These are phyloP conservation scores for Torrubiellomyces zombiae DNA, from an alignment of 2,329 filamentous ascomycete species.

Conservation along the genomic window DNA sequence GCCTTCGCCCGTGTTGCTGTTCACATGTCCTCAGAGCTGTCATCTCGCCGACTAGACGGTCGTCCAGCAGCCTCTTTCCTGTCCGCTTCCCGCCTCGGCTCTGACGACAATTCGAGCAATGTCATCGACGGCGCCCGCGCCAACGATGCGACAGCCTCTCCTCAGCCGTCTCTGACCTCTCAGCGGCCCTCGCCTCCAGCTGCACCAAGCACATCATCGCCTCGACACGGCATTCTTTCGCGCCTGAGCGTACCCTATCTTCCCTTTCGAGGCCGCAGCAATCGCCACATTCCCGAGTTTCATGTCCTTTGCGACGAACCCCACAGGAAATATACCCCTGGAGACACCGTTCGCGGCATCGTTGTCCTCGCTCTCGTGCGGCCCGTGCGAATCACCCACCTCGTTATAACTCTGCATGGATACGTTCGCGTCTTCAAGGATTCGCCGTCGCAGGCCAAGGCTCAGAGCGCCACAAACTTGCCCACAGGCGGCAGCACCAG, in stretches of 20 bases:
- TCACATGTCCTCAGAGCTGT: too few relatives aligned
- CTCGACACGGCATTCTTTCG: constrained; percentile 29
- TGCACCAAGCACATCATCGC: constrained; percentile 10
- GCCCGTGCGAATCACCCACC: constrained; percentile 60
- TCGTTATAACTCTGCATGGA: constrained; percentile 62
- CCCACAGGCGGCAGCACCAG: constrained; percentile 19
- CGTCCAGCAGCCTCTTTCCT: too few relatives aligned
- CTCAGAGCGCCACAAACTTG: constrained; percentile 26
- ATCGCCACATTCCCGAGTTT: constrained; percentile 59
- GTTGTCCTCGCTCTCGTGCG: constrained; percentile 60
- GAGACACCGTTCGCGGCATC: constrained; percentile 56
- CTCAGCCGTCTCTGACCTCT: too few relatives aligned
- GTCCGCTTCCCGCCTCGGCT: constrained; percentile 10
- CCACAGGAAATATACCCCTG: constrained; percentile 58
- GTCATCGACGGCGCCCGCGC: too few relatives aligned
- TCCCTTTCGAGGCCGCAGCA: constrained; percentile 30
- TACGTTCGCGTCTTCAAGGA: constrained; percentile 68
- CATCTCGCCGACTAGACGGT: constrained; percentile 5
- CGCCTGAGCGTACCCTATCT: constrained; percentile 31
- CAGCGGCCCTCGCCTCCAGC: constrained; percentile 8
- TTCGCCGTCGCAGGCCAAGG: constrained; percentile 37
- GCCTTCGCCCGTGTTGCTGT: too few relatives aligned
- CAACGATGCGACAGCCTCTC: too few relatives aligned
- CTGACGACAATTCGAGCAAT: too few relatives aligned
- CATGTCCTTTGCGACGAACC: constrained; percentile 63